Conservation (phyloP, 2,329 filamentous ascomycete genomes). For the Aureobasidium sp. region DNA sequence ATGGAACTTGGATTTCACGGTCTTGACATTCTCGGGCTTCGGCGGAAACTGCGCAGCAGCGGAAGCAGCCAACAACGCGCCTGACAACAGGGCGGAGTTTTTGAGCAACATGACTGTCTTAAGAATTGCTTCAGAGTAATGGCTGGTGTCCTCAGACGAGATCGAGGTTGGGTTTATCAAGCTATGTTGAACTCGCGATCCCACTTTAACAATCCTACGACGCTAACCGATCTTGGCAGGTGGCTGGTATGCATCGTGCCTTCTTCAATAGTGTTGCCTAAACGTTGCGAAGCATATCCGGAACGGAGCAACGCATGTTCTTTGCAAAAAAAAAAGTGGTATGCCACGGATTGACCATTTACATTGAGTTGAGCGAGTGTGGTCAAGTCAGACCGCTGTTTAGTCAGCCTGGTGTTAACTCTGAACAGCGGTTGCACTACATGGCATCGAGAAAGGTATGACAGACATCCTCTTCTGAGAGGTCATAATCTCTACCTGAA, state of each 20-base stretch:
- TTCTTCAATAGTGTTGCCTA: conserved; percentile 4
- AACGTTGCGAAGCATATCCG: background rate
- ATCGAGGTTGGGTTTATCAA: background rate
- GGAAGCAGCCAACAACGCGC: conserved; percentile 7
- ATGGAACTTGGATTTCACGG: conserved; percentile 37
- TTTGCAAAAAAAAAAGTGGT: background rate
- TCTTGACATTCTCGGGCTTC: conserved; percentile 34
- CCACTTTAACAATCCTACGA: background rate
- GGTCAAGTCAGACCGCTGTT: too few relatives aligned
- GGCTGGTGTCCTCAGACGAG: background rate
- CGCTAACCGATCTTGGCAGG: conserved; percentile 6
- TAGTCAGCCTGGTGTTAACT: too few relatives aligned
- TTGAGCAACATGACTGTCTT: background rate
- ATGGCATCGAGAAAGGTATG: too few relatives aligned
- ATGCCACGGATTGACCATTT: too few relatives aligned
- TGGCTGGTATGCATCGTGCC: background rate
- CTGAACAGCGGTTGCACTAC: too few relatives aligned
- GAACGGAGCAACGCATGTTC: background rate
- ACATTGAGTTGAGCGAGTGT: too few relatives aligned
- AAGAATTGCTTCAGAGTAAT: background rate
- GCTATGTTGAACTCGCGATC: background rate
- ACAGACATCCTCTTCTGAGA: too few relatives aligned
- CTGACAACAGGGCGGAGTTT: background rate
- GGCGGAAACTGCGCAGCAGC: conserved; percentile 32
- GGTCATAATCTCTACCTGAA: too few relatives aligned